Conservation (phyloP, 768 basidiomycete species). For the Saitozyma podzolica region DNA sequence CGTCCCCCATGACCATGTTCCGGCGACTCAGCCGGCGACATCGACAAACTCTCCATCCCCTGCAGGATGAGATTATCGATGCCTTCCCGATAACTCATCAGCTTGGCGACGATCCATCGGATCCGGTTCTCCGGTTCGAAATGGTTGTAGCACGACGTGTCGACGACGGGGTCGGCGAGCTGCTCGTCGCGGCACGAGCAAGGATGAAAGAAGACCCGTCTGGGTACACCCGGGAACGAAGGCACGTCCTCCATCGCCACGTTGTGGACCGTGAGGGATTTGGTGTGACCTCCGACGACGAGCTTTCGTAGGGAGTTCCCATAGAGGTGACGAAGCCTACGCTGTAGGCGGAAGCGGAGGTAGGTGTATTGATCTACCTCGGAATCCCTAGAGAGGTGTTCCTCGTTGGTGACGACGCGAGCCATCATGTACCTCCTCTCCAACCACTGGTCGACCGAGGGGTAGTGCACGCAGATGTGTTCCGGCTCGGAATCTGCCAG, state of each 20-base stretch:
- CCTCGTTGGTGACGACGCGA: background rate
- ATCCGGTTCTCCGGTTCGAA: too few species aligned
- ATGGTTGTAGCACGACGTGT: too few species aligned
- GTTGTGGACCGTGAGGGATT: background rate
- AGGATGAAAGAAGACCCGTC: too few species aligned
- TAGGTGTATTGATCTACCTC: background rate
- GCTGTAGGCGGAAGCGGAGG: background rate
- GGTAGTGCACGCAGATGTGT: background rate
- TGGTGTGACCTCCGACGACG: background rate
- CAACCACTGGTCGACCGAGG: background rate
- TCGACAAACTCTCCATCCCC: too few species aligned
- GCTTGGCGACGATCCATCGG: too few species aligned
- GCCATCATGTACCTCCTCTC: background rate
- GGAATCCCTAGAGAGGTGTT: too few species aligned
- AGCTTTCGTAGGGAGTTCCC: background rate
- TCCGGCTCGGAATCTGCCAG: background rate
- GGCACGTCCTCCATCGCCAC: background rate
- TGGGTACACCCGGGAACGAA: background rate
- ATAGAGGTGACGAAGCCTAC: background rate
- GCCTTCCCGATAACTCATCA: too few species aligned
- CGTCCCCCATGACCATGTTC: too few species aligned
- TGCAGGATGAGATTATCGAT: too few species aligned
- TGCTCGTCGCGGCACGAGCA: too few species aligned
- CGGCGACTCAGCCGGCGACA: too few species aligned
- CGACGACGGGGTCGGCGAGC: too few species aligned